phyloP scores from a whole-genome alignment of 352 stramenopile genomes.

The Phytophthora pistaciae region DNA sequence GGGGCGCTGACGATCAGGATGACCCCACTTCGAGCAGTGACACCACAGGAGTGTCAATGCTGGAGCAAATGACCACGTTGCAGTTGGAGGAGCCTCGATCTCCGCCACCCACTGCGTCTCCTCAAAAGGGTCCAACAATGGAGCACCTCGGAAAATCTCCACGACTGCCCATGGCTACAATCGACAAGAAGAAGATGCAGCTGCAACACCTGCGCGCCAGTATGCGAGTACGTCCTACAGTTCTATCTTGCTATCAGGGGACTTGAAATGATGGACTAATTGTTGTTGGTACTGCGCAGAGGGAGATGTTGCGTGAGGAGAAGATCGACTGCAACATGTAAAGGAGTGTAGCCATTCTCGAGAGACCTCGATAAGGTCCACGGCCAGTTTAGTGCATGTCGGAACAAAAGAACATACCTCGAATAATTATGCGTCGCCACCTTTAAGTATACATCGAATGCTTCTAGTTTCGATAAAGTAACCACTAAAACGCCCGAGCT shows the following conservation, averaged over 20 bases:
- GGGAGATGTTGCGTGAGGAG: conserved; percentile 33
- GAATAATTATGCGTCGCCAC: not conserved
- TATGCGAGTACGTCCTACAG: conserved; percentile 47
- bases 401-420: not conserved
- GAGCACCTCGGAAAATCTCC: conserved; percentile 13
- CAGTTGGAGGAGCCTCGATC: conserved; percentile 16
- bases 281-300: conserved; percentile 4
- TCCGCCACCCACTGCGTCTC: conserved; percentile 7
- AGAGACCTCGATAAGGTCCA: too few species aligned
- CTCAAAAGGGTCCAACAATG: conserved; percentile 13
- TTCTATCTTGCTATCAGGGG: not conserved
- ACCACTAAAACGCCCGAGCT: not conserved
- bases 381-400: not conserved
- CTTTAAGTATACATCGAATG: not conserved
- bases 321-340: conserved; percentile 8
- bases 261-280: not conserved
- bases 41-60: not conserved
- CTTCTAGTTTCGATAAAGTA: not conserved
- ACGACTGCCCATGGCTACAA: conserved; percentile 27
- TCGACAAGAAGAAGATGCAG: conserved; percentile 61
- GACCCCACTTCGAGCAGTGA: not conserved
- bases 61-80: conserved; percentile 12
- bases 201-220: conserved; percentile 51
- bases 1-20: conserved; percentile 19
- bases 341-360: conserved; percentile 15